phyloP scores from a whole-genome alignment of 441 rosid genomes.

The Croton setiger region DNA sequence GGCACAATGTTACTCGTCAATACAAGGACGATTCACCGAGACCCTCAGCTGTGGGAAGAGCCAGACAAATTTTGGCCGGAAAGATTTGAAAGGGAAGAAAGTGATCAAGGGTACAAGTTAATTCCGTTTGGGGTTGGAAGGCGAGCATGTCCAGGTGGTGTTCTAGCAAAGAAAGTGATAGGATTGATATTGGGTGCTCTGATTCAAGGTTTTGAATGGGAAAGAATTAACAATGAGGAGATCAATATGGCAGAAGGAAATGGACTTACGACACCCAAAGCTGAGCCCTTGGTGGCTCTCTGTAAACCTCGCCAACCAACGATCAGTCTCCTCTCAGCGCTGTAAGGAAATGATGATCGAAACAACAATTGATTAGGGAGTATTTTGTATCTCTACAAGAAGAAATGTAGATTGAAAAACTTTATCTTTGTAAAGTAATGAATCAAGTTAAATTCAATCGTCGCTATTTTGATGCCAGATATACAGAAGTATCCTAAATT shows the following conservation, averaged over 20 bases:
- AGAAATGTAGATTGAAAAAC: no score
- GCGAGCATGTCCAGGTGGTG: slow-evolving; percentile 43
- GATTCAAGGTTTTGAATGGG: slow-evolving; percentile 54
- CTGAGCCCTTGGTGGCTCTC: slow-evolving; percentile 27
- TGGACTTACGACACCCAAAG: slow-evolving; percentile 14
- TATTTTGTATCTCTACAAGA: no score
- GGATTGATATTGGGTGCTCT: slow-evolving; percentile 40
- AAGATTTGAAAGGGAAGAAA: slow-evolving; percentile 34
- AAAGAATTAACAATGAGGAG: slow-evolving; percentile 18
- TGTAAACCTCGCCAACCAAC: slow-evolving; percentile 17
- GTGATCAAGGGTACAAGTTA: slow-evolving; percentile 30
- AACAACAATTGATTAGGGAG: no score
- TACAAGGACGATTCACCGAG: slow-evolving; percentile 41
- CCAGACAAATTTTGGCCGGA: slow-evolving; percentile 38
- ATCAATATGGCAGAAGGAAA: slow-evolving; percentile 19
- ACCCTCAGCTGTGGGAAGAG: slow-evolving; percentile 35
- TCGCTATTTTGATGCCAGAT: no score
- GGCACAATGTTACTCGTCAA: slow-evolving; percentile 37
- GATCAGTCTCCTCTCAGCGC: slow-evolving; percentile 7
- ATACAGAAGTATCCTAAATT: no score
- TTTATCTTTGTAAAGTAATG: no score
- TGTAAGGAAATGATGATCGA: neutral
- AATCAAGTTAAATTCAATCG: no score
- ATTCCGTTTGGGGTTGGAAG: slow-evolving; percentile 49
- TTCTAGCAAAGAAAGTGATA: slow-evolving; percentile 29